Percentiles rank a stretch among this genome's conserved stretches.
phyloP scores from a whole-genome alignment of 2,329 filamentous ascomycete genomes.

The Pestalotiopsis sp. region DNA sequence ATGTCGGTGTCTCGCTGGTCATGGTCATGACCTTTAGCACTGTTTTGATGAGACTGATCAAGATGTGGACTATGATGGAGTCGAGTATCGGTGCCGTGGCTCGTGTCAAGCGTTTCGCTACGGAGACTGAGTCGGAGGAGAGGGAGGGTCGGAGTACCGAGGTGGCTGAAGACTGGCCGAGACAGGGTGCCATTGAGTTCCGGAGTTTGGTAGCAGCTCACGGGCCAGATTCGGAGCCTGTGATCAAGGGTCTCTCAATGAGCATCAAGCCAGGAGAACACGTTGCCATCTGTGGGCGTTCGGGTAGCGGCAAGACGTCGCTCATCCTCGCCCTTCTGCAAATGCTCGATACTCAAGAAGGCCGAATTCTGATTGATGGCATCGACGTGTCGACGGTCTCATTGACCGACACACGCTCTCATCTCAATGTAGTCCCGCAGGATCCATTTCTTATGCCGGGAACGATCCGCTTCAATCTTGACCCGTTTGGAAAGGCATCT shows the following conservation, averaged over 20 bases:
- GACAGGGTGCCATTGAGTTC: neutral
- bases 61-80: slow-evolving; percentile 34
- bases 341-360: slow-evolving; percentile 17
- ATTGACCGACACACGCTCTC: slow-evolving; percentile 13
- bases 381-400: slow-evolving; percentile 15
- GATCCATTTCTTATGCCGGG: slow-evolving; percentile 22
- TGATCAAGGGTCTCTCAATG: slow-evolving; percentile 14
- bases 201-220: neutral
- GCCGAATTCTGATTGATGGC: slow-evolving; percentile 18
- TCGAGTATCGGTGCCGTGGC: slow-evolving; percentile 28
- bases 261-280: slow-evolving; percentile 16
- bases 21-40: slow-evolving; percentile 40
- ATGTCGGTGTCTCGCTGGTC: slow-evolving; percentile 38
- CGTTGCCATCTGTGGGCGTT: slow-evolving; percentile 20
- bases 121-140: slow-evolving; percentile 12
- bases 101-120: slow-evolving; percentile 7
- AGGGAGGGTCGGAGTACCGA: neutral
- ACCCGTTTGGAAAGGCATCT: slow-evolving; percentile 12
- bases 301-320: slow-evolving; percentile 20
- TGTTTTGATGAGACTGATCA: slow-evolving; percentile 30
- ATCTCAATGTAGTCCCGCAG: slow-evolving; percentile 21
- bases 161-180: slow-evolving; percentile 11
- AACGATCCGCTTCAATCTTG: slow-evolving; percentile 20
- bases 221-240: slow-evolving; percentile 9
- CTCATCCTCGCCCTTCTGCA: slow-evolving; percentile 18